Base-by-base conservation (phyloP, 345 rosid genomes). In the Boechera retrofracta region DNA sequence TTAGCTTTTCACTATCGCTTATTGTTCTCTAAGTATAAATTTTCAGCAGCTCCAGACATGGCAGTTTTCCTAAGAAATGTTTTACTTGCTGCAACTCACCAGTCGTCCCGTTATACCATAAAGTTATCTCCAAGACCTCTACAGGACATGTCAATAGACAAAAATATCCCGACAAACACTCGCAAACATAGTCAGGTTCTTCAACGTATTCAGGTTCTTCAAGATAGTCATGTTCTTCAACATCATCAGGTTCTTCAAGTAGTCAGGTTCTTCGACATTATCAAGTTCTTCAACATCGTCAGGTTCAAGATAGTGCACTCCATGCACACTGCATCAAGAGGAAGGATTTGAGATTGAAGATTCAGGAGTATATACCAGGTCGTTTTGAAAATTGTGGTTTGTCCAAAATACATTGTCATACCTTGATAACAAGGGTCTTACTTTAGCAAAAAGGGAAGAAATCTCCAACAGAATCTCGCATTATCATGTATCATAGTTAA, bases 41-140 rank as follows among this genome's bases (percentile, higher is more conserved):
- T 12, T 33, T 24, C 24, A 67, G 24, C 42, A 36, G 8, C 35
- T 21, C 10, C 1, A n/a, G 49, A 36, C 49, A 5, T 15, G 72
- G 2, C 21, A 67, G 6, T 51, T 67, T 67, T n/a, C 33, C 45
- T 51, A 67, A 51, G 11, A 67, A 67, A 7, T 67, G 45, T 6
- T 21, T 51, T 5, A 51, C 18, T 35, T 51, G 71, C 45, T 33
- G 59, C 33, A 67, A 11, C 18, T 67, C 71, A 21, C 47, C 47
- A 6, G 0, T 10, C 0, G 4, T 10, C 32, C 57, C 57, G 1
- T 3, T 1, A 3, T 65, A 5, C 5, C 5, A 39, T 39, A 39
- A 39, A 2, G 1, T 4, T 2, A 65, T 31, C 31, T 67, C 59
- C 7, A 67, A 21, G 8, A 52, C 47, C 59, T 67, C 33, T 10